These are phyloP conservation scores for Syncephalastrum sp. DNA, from an alignment of 371 early-diverging fungal genomes.

Conservation along the genomic window DNA sequence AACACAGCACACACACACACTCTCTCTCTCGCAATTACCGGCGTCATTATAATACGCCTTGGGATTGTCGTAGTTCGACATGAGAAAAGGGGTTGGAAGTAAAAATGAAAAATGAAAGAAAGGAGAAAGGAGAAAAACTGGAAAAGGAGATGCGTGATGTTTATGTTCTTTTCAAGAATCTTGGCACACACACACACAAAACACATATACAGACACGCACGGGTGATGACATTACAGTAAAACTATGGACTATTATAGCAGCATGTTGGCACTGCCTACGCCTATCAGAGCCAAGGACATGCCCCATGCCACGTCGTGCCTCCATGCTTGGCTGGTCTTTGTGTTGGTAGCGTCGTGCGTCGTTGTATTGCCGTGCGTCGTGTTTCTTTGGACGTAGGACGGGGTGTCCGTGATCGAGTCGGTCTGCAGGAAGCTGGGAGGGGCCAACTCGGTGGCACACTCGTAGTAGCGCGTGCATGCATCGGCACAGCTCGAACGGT, in stretches of 20 bases:
- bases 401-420: slow-evolving; percentile 3
- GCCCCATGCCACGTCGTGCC: no score
- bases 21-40: slow-evolving; percentile 1
- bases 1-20: neutral
- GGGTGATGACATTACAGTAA: no score
- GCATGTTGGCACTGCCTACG: no score
- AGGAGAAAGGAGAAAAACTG: slow-evolving; percentile 3
- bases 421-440: slow-evolving; percentile 10
- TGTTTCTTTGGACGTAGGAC: slow-evolving; percentile 2
- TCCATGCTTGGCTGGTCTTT: no score
- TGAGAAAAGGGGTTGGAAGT: neutral
- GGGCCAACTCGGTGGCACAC: slow-evolving; percentile 5
- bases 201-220: no score
- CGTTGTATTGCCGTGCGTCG: no score
- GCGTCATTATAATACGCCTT: slow-evolving; percentile 22
- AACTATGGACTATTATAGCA: no score
- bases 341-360: no score
- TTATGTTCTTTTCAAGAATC: no score
- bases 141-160: no score
- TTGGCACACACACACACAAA: no score
- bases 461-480: slow-evolving; percentile 10
- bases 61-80: slow-evolving; percentile 13
- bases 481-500: slow-evolving; percentile 4
- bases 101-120: slow-evolving; percentile 9
- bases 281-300: no score